Evolutionary conservation across 202 grass and related monocot genomes (phyloP), one percentile per base, ranked within the genome.

Genomic region (Saccharum hybrid): DNA sequence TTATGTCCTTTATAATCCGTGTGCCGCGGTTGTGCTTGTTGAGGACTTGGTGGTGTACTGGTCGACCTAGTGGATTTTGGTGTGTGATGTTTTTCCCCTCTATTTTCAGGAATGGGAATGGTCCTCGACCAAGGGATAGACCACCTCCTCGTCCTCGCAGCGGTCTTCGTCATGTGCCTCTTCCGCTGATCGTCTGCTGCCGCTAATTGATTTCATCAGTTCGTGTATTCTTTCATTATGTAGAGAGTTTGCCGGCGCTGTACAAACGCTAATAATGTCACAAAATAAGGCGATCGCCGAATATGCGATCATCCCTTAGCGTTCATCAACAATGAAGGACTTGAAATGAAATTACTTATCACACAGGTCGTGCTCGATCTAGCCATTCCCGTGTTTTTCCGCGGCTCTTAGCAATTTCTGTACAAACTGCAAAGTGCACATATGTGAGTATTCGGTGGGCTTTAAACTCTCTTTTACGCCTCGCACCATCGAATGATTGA

Each of bases 121-220:
- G 15, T 4, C 4, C 1, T 66, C 7, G 78, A 85, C 56, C 43
- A 67, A 82, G 71, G 57, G 36, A 59, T 89, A 8, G 87, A 89
- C 56, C 78, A 89, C 57, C 49, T 85, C 10, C 82, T 89, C 42
- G 72, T 82, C 6, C 46, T 85, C 30, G 39, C 67, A 36, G 87
- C 83, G 37, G 59, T 23, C 37, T 71, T 81, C 7, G 82, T 85
- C n/a, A 30, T 77, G 21, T 85, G 8, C 66, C 38, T 85, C 14
- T 72, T 85, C 14, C 82, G 77, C 8, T 81, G 66, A 81, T 34
- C 13, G 16, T 0, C n/a, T 57, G 4, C 33, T 37, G 49, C 42
- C 31, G 0, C 13, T 18, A 13, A 75, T 11, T 33, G 5, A n/a
- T n/a, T 46, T 34, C 6, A 10, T 5, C 34, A 4, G 3, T 18